phyloP scores from a whole-genome alignment of 306 rosid species.

The Cucurbita moschata region DNA sequence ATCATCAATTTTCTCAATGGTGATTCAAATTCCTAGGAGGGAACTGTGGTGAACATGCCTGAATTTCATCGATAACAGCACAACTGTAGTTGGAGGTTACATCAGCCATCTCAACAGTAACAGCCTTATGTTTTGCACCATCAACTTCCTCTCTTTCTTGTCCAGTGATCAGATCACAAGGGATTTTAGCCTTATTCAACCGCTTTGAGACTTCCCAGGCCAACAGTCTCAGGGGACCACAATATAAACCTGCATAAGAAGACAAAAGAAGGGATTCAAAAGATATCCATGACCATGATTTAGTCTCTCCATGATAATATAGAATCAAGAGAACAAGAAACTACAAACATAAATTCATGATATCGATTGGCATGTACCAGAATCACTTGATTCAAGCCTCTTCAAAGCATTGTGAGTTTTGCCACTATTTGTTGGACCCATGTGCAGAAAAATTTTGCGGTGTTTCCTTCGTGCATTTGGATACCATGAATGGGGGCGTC shows the following conservation, averaged over 20 bases:
- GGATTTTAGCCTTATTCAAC: conserved; percentile 82
- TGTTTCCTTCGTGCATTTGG: conserved; percentile 67
- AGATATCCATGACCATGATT: not conserved
- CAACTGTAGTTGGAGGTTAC: conserved; percentile 55
- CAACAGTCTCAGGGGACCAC: conserved; percentile 93
- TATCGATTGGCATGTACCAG: conserved; percentile 38
- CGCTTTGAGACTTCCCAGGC: conserved; percentile 94
- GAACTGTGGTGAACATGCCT: conserved; percentile 39
- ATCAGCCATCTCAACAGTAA: conserved; percentile 96
- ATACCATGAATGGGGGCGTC: conserved; percentile 91
- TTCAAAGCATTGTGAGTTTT: conserved; percentile 81
- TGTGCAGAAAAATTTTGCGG: conserved; percentile 73
- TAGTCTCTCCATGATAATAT: not conserved
- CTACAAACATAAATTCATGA: not conserved
- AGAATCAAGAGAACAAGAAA: not conserved
- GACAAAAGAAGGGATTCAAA: not conserved
- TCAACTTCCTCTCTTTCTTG: conserved; percentile 81
- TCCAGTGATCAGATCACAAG: conserved; percentile 79
- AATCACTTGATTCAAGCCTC: conserved; percentile 64
- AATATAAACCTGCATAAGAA: conserved; percentile 62
- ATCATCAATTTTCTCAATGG: not conserved
- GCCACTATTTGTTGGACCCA: conserved; percentile 97
- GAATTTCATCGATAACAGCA: conserved; percentile 88
- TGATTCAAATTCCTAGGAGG: conserved; percentile 7
- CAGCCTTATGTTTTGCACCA: conserved; percentile 81